Evolutionary conservation across 345 rosid species (phyloP).

Genomic region (Brassica carinata): DNA sequence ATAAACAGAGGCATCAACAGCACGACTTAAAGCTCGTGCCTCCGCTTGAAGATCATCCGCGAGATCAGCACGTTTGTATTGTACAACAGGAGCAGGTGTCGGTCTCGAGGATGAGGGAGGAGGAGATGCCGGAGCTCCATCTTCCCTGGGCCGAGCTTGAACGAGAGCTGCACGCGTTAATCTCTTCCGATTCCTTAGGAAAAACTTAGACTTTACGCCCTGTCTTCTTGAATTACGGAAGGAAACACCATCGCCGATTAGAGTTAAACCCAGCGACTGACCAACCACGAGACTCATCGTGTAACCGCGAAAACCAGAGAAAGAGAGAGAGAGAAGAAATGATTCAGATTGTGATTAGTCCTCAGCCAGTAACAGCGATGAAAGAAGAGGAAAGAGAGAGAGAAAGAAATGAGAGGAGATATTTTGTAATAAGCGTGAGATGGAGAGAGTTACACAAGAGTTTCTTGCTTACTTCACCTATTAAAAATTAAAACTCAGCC

Average conservation of each 20-base stretch:
- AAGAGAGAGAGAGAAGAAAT: background rate
- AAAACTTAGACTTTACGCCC: slow-evolving; percentile 9
- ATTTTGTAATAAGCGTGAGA: background rate
- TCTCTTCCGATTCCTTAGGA: slow-evolving; percentile 17
- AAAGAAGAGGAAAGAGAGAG: background rate
- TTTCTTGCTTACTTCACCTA: background rate
- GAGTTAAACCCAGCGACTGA: slow-evolving; percentile 31
- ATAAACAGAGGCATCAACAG: slow-evolving; percentile 75
- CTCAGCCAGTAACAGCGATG: background rate
- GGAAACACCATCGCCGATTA: background rate
- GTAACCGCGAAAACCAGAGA: background rate
- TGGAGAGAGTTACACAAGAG: slow-evolving; percentile 3
- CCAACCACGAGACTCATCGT: slow-evolving; percentile 38
- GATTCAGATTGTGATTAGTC: background rate
- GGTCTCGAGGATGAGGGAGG: slow-evolving; percentile 27
- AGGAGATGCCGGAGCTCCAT: slow-evolving; percentile 29
- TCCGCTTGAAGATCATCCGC: slow-evolving; percentile 86
- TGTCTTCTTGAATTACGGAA: slow-evolving; percentile 16
- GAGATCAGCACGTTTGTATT: slow-evolving; percentile 46
- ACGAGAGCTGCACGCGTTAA: slow-evolving; percentile 47
- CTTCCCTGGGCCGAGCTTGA: slow-evolving; percentile 41
- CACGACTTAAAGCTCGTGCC: slow-evolving; percentile 80
- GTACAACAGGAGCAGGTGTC: slow-evolving; percentile 20
- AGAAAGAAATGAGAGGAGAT: background rate
- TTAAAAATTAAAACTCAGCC: background rate